A percentile compares a stretch with the other conserved stretches of the same genome.
These are phyloP conservation scores for Hericium erinaceus DNA, from an alignment of 768 basidiomycete species.

Conservation along the genomic window DNA sequence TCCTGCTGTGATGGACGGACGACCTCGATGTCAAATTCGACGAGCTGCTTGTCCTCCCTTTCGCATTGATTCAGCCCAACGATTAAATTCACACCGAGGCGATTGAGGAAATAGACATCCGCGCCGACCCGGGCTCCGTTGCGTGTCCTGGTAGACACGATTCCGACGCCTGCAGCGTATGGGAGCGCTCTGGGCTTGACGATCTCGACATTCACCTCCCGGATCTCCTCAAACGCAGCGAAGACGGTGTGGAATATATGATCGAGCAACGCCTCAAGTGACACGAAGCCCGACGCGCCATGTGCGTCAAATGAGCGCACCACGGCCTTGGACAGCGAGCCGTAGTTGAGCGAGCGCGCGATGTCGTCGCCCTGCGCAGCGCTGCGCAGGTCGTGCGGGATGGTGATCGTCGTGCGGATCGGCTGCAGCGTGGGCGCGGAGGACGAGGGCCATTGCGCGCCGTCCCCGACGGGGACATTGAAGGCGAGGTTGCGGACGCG, in stretches of 20 bases:
- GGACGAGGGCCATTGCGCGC: slow-evolving; percentile 37
- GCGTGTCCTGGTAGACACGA: slow-evolving; percentile 28
- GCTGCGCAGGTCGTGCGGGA: slow-evolving; percentile 39
- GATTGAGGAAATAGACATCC: slow-evolving; percentile 22
- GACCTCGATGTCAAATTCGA: slow-evolving; percentile 43
- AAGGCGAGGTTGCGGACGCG: slow-evolving; percentile 41
- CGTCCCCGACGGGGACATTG: slow-evolving; percentile 29
- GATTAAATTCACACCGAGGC: slow-evolving; percentile 43
- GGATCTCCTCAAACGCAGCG: slow-evolving; percentile 22
- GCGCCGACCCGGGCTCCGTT: slow-evolving; percentile 8
- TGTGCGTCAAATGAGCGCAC: slow-evolving; percentile 16
- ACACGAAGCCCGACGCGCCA: slow-evolving; percentile 22
- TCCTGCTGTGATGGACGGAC: slow-evolving; percentile 8
- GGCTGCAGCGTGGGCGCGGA: slow-evolving; percentile 35
- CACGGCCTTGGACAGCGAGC: slow-evolving; percentile 30
- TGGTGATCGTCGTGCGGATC: slow-evolving; percentile 39
- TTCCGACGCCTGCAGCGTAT: slow-evolving; percentile 35
- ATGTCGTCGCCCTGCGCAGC: slow-evolving; percentile 49
- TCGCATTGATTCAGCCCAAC: slow-evolving; percentile 66
- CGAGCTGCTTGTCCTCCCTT: slow-evolving; percentile 50
- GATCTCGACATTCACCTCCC: slow-evolving; percentile 34
- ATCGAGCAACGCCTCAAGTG: slow-evolving; percentile 39
- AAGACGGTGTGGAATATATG: slow-evolving; percentile 32
- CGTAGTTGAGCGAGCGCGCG: slow-evolving; percentile 56
- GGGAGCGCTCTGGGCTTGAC: slow-evolving; percentile 42